Evolutionary conservation across 805 yeast genomes (phyloP), one percentile per base, ranked within the genome.

Genomic region (Kluyveromyces nonfermentans): DNA sequence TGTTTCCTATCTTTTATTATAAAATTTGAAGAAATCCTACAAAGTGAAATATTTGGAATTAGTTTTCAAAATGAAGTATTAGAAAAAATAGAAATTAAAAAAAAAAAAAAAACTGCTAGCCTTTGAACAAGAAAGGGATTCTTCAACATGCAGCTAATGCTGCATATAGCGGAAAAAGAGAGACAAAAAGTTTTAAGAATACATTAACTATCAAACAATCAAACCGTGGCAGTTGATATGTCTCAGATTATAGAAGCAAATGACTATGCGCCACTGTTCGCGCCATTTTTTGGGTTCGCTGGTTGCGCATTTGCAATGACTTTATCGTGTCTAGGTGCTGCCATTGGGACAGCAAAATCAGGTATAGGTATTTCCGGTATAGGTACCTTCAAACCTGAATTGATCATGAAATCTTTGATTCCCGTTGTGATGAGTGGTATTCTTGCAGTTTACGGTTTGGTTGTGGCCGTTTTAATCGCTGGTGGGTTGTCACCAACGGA

Each of bases 401-500:
- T 93, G 58, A 88, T 93, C 58, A 93, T 93, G 97, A 85, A 83
- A 65, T 83, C 93, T 7, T 72, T 93, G 41, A 89, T 93, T 54
- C 99, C 99, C 15, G 99, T 93, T 39, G 96, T 93, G 51, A 88
- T 93, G 95, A 80, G 93, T 50, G 99, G 99, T 78, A 93, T 93
- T 59, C 71, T 93, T 48, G 88, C 97, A 9, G 96, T 93, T 42
- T 93, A 93, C 64, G 99, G 99, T 2, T 74, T 93, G 41, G 99
- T 93, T 18, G 99, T 93, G 39, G 84, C 96, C 15, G 98, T 93
- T 35, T 73, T 93, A 56, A 90, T 93, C 56, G 96, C 98, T 20
- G 95, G 93, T 47, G 88, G 86, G 7, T 70, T 89, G 53, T 75
- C 82, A 20, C 97, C 97, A 32, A 65, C 77, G 33, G 78, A 79